Evolutionary conservation across 352 stramenopile genomes (phyloP), one percentile per base, ranked within the genome.

Genomic region (Thalassiosira livingstoniorum): DNA sequence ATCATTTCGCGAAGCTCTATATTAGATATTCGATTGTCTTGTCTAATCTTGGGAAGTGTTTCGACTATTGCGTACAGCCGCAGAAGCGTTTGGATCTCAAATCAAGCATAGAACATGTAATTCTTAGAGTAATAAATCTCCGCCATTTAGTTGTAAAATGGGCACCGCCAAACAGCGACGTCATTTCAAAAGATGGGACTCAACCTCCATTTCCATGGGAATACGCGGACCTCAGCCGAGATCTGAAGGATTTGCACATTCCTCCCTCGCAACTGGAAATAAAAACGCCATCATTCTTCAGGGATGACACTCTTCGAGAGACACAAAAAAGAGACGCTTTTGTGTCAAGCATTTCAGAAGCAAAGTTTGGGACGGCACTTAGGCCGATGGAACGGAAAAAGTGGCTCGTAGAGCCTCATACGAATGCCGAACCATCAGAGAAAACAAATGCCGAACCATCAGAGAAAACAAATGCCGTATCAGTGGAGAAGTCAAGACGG

Each of bases 21-120:
- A 97, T 98, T 75, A 97, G 97, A 89, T 98, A 97, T 80, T 92
- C 96, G 58, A 94, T 98, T 82, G 97, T 98, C 73, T 92, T 98
- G 65, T 92, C 91, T 35, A 93, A 94, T 0, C 87, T 98, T 58
- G 86, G 97, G 34, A 92, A 94, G 65, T 98, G 95, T 82, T 98
- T 98, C 86, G 95, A 98, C 65, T 91, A 95, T 87, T 97, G 97
- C 89, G 93, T 98, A 57, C 96, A 98, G 69, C 96, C 96, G 21
- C 96, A 98, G 74, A 98, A 98, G 78, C 95, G 96, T 39, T 93
- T 98, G 60, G 95, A 98, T 79, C 95, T 98, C 29, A 92, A 96
- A 71, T 92, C 96, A 77, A 94, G 97, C 18, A 67, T 96, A 45
- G 95, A 98, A 77, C 89, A 97, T 42, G 96, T 98, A 5, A 97